Evolutionary conservation across 331 rosid species (phyloP), one percentile per base, ranked within the genome.

Genomic region (Quercus phellos): DNA sequence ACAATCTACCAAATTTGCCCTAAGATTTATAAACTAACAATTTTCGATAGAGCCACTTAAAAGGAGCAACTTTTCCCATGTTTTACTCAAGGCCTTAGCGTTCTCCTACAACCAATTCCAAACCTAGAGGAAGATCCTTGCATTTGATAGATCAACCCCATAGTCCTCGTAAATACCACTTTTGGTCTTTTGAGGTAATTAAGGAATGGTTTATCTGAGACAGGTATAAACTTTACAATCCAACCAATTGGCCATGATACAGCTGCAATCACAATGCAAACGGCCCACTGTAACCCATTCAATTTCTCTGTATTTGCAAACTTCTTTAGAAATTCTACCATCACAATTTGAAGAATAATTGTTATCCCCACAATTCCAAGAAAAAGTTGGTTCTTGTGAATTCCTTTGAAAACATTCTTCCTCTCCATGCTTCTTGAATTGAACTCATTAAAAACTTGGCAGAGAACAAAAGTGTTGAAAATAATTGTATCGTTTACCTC

Each of bases 391-490:
- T 90, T 93, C 68, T 13, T 79, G 73, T 74, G 91, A 70, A 91
- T 79, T 6, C 95, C 98, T 82, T 82, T 73, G 61, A 93, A 93
- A 34, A 93, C 97, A 60, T 93, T 90, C 51, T 68, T 78, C 81
- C 88, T 90, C 89, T 89, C 98, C 90, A 90, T 87, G 35, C 88
- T 91, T 77, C 98, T 88, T 4, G 97, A 76, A 81, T 91, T 93
- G 83, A 93, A 91, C 85, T 93, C 98, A 3, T 93, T 93, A 76
- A 93, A 91, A 71, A 93, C 86, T 88, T 93, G 98, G 84, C 97
- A 91, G 30, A 89, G 76, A 30, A 88, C 91, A 30, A 88, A 88
- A 0, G 85, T 81, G 69, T 85, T 85, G 85, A 93, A 91, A 72
- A 93, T 93, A 38, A 93, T 63, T 46, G 98, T 93, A 74, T 91